These are phyloP conservation scores for Leccinum solheimii DNA, from an alignment of 1,284 basidiomycete species.

Conservation along the genomic window DNA sequence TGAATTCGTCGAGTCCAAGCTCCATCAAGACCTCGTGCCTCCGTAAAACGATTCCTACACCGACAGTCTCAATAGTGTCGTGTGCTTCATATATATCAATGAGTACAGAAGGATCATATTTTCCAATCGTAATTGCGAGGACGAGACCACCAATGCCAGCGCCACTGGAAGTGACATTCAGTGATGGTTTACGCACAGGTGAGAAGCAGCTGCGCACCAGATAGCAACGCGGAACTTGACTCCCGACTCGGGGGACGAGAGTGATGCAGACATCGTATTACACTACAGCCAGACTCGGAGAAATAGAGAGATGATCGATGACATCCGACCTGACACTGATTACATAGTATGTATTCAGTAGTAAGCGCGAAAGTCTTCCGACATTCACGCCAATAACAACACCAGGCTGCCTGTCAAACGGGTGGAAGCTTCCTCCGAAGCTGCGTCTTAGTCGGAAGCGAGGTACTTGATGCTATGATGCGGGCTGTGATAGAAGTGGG, in stretches of 20 bases:
- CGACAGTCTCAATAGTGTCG: constrained; percentile 13
- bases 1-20: constrained; percentile 14
- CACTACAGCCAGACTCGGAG: neutral
- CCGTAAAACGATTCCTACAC: constrained; percentile 18
- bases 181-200: neutral
- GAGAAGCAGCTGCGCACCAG: constrained; percentile 12
- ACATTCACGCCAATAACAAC: neutral
- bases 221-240: constrained; percentile 20
- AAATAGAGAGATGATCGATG: neutral
- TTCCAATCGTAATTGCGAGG: constrained; percentile 20
- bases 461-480: no score
- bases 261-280: constrained; percentile 4
- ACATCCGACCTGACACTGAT: no score
- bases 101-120: constrained; percentile 7
- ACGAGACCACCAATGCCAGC: constrained; percentile 5
- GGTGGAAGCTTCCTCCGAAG: neutral
- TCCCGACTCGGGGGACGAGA: neutral
- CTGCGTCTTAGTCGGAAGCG: neutral
- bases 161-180: constrained; percentile 8
- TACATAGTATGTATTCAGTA: neutral
- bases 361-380: neutral
- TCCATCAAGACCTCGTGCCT: constrained; percentile 13
- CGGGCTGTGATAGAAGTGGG: neutral
- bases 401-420: neutral
- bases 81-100: constrained; percentile 20